Conservation (phyloP, 177 flowering plant species). For the Telopea speciosissima region DNA sequence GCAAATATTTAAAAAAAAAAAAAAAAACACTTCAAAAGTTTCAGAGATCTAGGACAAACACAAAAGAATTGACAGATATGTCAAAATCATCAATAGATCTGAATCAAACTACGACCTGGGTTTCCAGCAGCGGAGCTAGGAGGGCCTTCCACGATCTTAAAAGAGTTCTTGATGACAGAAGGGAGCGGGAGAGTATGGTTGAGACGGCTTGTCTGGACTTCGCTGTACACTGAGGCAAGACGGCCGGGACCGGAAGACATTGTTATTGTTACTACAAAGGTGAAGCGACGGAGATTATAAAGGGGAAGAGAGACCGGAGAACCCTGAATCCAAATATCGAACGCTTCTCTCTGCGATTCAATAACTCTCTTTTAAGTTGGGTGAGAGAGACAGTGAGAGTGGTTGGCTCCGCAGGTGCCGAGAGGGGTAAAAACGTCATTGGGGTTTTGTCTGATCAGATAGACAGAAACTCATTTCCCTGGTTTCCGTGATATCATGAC, state of each 20-base stretch:
- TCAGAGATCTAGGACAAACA: neutral
- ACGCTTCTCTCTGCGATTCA: neutral
- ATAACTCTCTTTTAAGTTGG: neutral
- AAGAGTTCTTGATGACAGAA: slow-evolving; percentile 52
- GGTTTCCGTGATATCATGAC: no score
- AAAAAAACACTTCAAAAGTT: neutral
- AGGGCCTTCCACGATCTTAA: slow-evolving; percentile 72
- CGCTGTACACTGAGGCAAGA: slow-evolving; percentile 62
- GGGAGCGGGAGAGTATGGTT: slow-evolving; percentile 75
- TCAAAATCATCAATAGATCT: neutral
- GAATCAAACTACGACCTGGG: slow-evolving; percentile 44
- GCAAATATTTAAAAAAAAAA: slow-evolving; percentile 9
- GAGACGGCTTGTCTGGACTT: slow-evolving; percentile 75
- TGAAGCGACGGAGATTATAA: neutral
- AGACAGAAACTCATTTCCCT: no score
- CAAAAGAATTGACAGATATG: neutral
- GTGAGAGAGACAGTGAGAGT: neutral
- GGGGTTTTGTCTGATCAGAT: no score
- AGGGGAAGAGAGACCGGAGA: neutral
- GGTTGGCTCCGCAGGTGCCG: no score
- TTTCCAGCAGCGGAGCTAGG: slow-evolving; percentile 90
- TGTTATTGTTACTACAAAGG: neutral
- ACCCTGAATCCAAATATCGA: no score
- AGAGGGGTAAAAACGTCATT: slow-evolving; percentile 73
- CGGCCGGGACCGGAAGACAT: slow-evolving; percentile 36